Evolutionary conservation across 768 basidiomycete species (phyloP).

Genomic region (Myochromella boudieri): DNA sequence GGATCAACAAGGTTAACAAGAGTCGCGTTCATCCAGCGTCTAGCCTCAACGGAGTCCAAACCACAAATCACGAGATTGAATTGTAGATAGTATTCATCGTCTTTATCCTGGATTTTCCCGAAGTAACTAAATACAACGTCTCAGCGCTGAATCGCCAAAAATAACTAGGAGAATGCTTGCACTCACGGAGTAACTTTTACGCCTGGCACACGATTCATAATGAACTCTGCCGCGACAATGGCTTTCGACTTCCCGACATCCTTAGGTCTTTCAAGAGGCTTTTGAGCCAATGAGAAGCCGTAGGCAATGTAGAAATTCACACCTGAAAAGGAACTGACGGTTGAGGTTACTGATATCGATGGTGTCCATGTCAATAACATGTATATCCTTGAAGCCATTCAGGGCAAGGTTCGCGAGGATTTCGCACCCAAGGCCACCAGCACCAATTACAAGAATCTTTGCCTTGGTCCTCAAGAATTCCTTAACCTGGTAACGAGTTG

Average conservation of each 20-base stretch:
- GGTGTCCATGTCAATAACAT: slow-evolving; percentile 99
- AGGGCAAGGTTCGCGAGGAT: slow-evolving; percentile 95
- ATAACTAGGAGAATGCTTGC: background rate
- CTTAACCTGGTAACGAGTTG: slow-evolving; percentile 66
- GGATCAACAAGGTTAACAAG: slow-evolving; percentile 92
- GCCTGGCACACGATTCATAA: slow-evolving; percentile 95
- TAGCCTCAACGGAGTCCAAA: slow-evolving; percentile 94
- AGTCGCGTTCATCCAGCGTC: slow-evolving; percentile 98
- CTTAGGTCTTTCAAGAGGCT: slow-evolving; percentile 52
- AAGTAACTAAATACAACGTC: slow-evolving; percentile 61
- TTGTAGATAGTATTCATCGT: slow-evolving; percentile 90
- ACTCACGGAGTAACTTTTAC: slow-evolving; percentile 96
- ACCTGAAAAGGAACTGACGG: slow-evolving; percentile 98
- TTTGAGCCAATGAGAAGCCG: slow-evolving; percentile 3
- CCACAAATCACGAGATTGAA: slow-evolving; percentile 98
- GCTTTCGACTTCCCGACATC: slow-evolving; percentile 97
- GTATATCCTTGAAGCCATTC: slow-evolving; percentile 96
- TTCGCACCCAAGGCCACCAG: slow-evolving; percentile 96
- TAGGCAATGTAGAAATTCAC: slow-evolving; percentile 14
- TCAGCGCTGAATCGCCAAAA: too few relatives aligned
- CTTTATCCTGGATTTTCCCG: slow-evolving; percentile 98
- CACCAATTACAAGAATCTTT: slow-evolving; percentile 97
- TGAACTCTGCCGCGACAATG: slow-evolving; percentile 89
- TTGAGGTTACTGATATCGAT: slow-evolving; percentile 99
- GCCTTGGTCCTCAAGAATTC: slow-evolving; percentile 77